These are phyloP conservation scores for Fusarium oxysporum DNA, from an alignment of 2,329 filamentous ascomycete genomes.

Conservation along the genomic window DNA sequence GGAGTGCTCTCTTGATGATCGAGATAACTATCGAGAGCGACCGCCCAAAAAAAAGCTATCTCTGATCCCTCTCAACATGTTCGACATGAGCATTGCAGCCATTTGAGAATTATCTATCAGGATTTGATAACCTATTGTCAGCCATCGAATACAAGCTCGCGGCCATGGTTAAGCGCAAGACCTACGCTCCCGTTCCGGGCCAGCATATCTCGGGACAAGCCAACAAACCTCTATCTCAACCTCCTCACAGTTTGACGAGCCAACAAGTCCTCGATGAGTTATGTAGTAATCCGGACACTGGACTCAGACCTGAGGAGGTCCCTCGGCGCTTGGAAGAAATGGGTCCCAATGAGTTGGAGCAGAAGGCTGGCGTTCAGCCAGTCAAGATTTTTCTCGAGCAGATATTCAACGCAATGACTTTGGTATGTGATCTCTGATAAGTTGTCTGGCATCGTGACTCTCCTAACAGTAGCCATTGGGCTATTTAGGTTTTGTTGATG, in stretches of 20 bases:
- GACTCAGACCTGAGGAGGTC: conserved; percentile 63
- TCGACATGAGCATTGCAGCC: too few species aligned
- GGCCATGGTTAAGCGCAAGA: conserved; percentile 54
- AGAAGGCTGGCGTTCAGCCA: conserved; percentile 59
- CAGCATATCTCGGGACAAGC: conserved; percentile 47
- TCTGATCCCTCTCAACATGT: too few species aligned
- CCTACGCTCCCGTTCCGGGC: conserved; percentile 15
- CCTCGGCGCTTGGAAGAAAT: conserved; percentile 61
- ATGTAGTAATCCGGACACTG: conserved; percentile 62
- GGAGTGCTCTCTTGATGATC: too few species aligned
- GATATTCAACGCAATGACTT: conserved; percentile 69
- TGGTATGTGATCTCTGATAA: conserved; percentile 49
- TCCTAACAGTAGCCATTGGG: conserved; percentile 9
- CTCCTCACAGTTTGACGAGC: conserved; percentile 66
- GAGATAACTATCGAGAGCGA: too few species aligned
- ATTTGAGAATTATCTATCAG: too few species aligned
- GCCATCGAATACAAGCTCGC: too few species aligned
- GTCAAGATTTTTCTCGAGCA: conserved; percentile 69
- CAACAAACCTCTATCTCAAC: conserved; percentile 58
- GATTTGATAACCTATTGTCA: too few species aligned
- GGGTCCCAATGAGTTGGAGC: conserved; percentile 67
- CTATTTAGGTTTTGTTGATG: conserved; percentile 62
- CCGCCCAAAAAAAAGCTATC: too few species aligned
- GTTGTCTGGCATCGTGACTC: background rate
- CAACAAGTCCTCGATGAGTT: conserved; percentile 63